Percentiles rank a stretch among this genome's conserved stretches.
Evolutionary conservation across 352 stramenopile species (phyloP).

Genomic region (Pythium dissotocum): DNA sequence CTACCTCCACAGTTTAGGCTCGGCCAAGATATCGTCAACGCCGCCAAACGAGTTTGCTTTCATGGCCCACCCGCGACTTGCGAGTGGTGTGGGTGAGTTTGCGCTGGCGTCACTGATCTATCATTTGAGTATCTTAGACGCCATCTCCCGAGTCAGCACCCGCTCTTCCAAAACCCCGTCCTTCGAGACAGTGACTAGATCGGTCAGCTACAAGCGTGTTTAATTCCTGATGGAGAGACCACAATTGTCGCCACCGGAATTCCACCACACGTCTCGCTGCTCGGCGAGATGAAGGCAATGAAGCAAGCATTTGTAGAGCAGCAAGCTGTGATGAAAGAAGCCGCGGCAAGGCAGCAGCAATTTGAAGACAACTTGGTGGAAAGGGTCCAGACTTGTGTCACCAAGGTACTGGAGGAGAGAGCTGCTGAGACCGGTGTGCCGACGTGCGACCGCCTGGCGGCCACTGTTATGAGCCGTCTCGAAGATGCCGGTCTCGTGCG

Average conservation of each 20-base stretch:
- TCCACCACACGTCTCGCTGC: neutral
- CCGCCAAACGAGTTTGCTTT: neutral
- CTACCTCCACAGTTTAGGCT: conserved; percentile 11
- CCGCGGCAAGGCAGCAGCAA: too few species aligned
- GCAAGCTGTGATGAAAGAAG: neutral
- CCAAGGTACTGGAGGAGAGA: neutral
- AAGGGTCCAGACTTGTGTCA: neutral
- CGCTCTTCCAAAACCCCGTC: neutral
- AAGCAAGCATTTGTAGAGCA: neutral
- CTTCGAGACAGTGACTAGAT: neutral
- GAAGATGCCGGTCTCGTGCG: neutral
- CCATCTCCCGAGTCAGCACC: neutral
- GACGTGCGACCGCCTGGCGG: neutral
- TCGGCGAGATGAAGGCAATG: neutral
- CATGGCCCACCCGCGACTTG: neutral
- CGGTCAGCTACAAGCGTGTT: neutral
- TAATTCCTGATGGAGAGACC: neutral
- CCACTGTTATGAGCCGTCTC: neutral
- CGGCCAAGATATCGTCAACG: neutral
- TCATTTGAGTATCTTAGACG: neutral
- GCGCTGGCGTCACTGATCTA: conserved; percentile 1
- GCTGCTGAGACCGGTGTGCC: neutral
- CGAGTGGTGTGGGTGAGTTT: neutral
- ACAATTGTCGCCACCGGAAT: neutral
- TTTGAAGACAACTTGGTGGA: neutral